Conservation (phyloP, 208 protist species). For the Acanthamoeba triangularis region DNA sequence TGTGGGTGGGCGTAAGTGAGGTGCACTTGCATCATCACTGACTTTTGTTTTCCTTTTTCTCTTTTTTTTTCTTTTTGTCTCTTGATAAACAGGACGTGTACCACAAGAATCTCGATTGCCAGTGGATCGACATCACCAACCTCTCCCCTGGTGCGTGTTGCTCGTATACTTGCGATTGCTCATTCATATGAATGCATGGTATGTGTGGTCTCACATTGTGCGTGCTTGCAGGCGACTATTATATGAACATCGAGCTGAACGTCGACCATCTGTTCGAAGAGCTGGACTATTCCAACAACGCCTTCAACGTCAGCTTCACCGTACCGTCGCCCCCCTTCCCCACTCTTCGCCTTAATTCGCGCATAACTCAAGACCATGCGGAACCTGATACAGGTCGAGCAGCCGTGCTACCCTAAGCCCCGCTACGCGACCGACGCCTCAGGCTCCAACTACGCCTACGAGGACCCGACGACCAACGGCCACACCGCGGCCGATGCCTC, state of each 20-base stretch:
- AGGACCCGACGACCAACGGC: neutral
- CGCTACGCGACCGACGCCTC: neutral
- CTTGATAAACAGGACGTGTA: conserved; percentile 73
- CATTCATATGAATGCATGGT: neutral
- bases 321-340: neutral
- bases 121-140: conserved; percentile 58
- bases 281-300: conserved; percentile 52
- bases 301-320: conserved; percentile 10
- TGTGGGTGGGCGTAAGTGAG: too few relatives aligned
- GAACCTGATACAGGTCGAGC: neutral
- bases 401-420: neutral
- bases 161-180: too few relatives aligned
- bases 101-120: neutral
- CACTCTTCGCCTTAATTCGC: too few relatives aligned
- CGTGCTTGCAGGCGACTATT: neutral
- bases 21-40: too few relatives aligned
- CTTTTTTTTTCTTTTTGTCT: too few relatives aligned
- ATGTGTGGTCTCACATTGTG: neutral
- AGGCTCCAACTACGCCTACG: neutral
- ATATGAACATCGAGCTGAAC: neutral
- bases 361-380: too few relatives aligned
- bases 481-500: neutral
- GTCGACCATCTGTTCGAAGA: neutral
- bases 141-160: neutral
- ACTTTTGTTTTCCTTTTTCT: too few relatives aligned